phyloP scores from a whole-genome alignment of 805 yeast genomes.

The Zygosaccharomyces siamensis region DNA sequence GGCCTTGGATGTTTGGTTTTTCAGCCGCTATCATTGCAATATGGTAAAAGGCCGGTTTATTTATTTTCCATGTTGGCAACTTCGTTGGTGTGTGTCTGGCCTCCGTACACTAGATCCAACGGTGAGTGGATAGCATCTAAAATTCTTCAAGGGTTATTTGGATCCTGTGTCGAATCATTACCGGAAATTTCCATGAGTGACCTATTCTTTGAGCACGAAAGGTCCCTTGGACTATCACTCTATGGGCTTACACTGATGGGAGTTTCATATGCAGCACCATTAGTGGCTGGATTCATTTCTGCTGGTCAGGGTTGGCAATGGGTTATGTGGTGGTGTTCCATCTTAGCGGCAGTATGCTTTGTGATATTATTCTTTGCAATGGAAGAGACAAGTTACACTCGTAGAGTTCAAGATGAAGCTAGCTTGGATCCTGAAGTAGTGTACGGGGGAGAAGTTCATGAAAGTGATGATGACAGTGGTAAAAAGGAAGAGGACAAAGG shows the following conservation, averaged over 20 bases:
- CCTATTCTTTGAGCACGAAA: conserved; percentile 70
- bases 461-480: conserved; percentile 1
- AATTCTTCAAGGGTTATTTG: conserved; percentile 37
- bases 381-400: conserved; percentile 53
- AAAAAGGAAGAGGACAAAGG: conserved; percentile 3
- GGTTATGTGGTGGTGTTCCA: conserved; percentile 42
- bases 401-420: conserved; percentile 18
- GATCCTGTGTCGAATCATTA: conserved; percentile 44
- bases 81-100: conserved; percentile 39
- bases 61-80: conserved; percentile 39
- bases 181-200: conserved; percentile 55
- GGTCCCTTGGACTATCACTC: conserved; percentile 40
- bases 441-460: neutral
- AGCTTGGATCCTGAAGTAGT: neutral
- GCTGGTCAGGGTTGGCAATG: conserved; percentile 43
- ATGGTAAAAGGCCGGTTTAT: conserved; percentile 45
- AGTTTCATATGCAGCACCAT: conserved; percentile 54
- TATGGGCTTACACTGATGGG: conserved; percentile 17
- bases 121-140: conserved; percentile 38
- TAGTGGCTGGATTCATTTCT: conserved; percentile 54
- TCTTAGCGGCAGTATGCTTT: conserved; percentile 42
- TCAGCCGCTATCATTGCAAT: conserved; percentile 49
- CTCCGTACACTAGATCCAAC: conserved; percentile 35
- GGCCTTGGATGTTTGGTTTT: conserved; percentile 48
- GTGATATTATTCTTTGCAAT: conserved; percentile 41